These are phyloP conservation scores for Cetraspora pellucida DNA, from an alignment of 192 early-diverging fungal species.

Conservation along the genomic window DNA sequence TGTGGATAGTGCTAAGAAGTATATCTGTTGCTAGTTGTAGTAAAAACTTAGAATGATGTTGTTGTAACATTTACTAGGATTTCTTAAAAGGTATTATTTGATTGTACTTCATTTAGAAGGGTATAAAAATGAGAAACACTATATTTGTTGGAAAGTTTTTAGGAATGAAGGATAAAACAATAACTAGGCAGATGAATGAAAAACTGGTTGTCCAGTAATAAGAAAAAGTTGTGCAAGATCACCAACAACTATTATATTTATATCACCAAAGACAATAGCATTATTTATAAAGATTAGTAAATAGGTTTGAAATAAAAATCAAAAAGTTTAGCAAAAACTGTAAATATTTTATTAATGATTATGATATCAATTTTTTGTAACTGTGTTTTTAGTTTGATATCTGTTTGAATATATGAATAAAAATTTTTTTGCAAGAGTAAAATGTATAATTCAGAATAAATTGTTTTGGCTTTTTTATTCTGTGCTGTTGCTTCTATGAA, in stretches of 20 bases:
- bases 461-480: not conserved
- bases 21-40: not conserved
- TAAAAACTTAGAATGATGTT: not conserved
- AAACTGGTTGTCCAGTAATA: not conserved
- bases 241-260: not conserved
- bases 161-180: conserved; percentile 7
- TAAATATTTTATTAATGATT: conserved; percentile 14
- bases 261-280: not conserved
- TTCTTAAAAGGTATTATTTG: not conserved
- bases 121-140: not conserved
- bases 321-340: not conserved
- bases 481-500: not conserved
- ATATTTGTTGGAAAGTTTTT: not conserved
- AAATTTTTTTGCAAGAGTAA: not conserved
- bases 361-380: conserved; percentile 5
- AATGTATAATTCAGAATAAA: conserved; percentile 4
- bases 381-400: not conserved
- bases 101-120: not conserved
- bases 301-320: not conserved
- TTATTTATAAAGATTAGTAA: conserved; percentile 3
- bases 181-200: not conserved
- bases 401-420: not conserved
- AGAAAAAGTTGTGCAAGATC: not conserved
- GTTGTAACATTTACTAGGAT: not conserved
- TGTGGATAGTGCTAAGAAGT: not conserved